These are phyloP conservation scores for Pythium rhizo-oryzae DNA, from an alignment of 352 stramenopile species.

Conservation along the genomic window DNA sequence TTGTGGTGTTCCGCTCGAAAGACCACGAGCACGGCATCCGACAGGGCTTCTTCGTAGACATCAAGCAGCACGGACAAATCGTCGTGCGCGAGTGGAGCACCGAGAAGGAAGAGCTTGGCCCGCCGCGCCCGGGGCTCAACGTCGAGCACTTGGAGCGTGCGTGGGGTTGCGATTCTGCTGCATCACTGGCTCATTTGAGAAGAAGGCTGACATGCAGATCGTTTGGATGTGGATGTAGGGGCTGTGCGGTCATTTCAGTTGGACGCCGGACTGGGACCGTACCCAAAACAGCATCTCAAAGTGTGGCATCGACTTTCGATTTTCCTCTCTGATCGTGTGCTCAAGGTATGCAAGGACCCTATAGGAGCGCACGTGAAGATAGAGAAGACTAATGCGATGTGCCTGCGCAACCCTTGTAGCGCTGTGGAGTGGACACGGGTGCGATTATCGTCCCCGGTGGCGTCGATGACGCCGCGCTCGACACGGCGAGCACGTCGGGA, in stretches of 20 bases:
- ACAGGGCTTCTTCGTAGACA: constrained; percentile 80
- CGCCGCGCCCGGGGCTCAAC: constrained; percentile 56
- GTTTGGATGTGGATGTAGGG: constrained; percentile 23
- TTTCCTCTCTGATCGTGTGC: constrained; percentile 58
- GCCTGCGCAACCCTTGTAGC: constrained; percentile 31
- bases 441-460: constrained; percentile 70
- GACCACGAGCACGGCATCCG: constrained; percentile 83
- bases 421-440: constrained; percentile 65
- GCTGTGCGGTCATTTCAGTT: constrained; percentile 78
- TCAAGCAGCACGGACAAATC: constrained; percentile 63
- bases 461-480: constrained; percentile 44
- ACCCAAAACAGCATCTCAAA: constrained; percentile 78
- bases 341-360: constrained; percentile 44
- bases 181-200: background rate
- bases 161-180: constrained; percentile 1
- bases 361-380: too few relatives aligned
- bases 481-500: constrained; percentile 13
- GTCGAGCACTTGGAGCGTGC: constrained; percentile 73
- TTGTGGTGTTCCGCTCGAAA: constrained; percentile 78
- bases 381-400: background rate
- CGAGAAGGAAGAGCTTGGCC: constrained; percentile 75
- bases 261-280: constrained; percentile 74
- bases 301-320: constrained; percentile 66
- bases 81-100: constrained; percentile 78
- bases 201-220: background rate